phyloP scores from a whole-genome alignment of 352 stramenopile genomes.

The Phytopythium sindhum region DNA sequence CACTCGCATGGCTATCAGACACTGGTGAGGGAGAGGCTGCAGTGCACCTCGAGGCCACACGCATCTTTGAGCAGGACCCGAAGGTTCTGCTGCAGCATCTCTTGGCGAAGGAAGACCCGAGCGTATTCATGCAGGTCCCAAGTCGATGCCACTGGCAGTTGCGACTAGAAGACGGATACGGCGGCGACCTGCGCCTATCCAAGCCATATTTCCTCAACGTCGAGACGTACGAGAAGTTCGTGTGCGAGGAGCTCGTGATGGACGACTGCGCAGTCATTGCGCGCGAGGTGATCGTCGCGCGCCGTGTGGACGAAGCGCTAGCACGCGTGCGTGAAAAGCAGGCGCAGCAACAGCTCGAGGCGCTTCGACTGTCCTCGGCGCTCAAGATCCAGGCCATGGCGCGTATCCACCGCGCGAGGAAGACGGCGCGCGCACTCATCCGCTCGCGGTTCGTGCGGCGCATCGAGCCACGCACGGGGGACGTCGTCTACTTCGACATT shows the following conservation, averaged over 20 bases:
- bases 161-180: constrained; percentile 49
- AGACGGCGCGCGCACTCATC: constrained; percentile 42
- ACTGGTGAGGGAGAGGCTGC: constrained; percentile 24
- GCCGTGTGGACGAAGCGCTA: constrained; percentile 40
- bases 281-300: constrained; percentile 53
- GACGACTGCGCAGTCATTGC: constrained; percentile 63
- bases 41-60: constrained; percentile 32
- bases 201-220: constrained; percentile 69
- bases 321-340: constrained; percentile 28
- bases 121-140: constrained; percentile 24
- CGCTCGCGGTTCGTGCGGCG: constrained; percentile 54
- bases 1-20: constrained; percentile 36
- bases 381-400: constrained; percentile 68
- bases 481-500: constrained; percentile 66
- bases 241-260: constrained; percentile 66
- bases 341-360: constrained; percentile 28
- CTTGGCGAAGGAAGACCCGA: background rate
- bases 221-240: constrained; percentile 59
- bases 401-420: constrained; percentile 42
- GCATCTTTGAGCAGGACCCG: constrained; percentile 57
- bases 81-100: constrained; percentile 41
- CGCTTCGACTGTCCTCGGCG: constrained; percentile 29
- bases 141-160: constrained; percentile 55
- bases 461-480: constrained; percentile 47
- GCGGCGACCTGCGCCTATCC: constrained; percentile 29